phyloP scores from a whole-genome alignment of 2,329 filamentous ascomycete genomes.

The Myotisia sp. region DNA sequence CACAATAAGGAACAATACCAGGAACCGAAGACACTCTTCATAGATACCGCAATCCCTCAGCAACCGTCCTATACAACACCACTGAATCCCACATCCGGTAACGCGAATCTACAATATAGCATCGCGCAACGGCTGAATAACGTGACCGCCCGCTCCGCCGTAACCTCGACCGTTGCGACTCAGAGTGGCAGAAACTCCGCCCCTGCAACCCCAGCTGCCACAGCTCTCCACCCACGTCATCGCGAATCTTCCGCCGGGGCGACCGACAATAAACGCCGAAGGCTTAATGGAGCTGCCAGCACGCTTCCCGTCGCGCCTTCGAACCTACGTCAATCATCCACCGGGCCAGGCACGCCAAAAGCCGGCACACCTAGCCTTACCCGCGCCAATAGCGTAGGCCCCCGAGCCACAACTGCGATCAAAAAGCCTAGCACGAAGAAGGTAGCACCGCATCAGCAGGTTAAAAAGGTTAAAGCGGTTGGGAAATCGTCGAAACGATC shows the following conservation, averaged over 20 bases:
- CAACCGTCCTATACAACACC: conserved; percentile 33
- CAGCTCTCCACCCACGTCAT: conserved; percentile 33
- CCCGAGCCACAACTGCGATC: conserved; percentile 26
- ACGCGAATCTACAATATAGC: conserved; percentile 38
- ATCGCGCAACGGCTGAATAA: conserved; percentile 38
- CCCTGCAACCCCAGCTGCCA: conserved; percentile 25
- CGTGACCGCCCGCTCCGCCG: conserved; percentile 15
- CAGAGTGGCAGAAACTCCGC: conserved; percentile 30
- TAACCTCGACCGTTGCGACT: conserved; percentile 20
- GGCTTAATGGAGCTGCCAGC: conserved; percentile 39
- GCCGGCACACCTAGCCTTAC: conserved; percentile 37
- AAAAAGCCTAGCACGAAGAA: conserved; percentile 40
- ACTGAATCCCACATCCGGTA: conserved; percentile 42
- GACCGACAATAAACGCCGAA: conserved; percentile 45
- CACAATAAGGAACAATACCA: conserved; percentile 28
- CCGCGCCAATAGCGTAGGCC: conserved; percentile 47
- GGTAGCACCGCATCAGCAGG: conserved; percentile 40
- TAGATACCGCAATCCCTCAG: conserved; percentile 31
- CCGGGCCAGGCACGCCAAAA: conserved; percentile 51
- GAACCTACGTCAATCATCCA: conserved; percentile 44
- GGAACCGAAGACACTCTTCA: conserved; percentile 34
- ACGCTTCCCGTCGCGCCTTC: conserved; percentile 41
- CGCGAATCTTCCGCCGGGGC: conserved; percentile 42
- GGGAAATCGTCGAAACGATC: conserved; percentile 30
- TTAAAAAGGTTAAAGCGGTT: conserved; percentile 26